These are phyloP conservation scores for Aspergillus ruber DNA, from an alignment of 2,329 filamentous ascomycete genomes.

Conservation along the genomic window DNA sequence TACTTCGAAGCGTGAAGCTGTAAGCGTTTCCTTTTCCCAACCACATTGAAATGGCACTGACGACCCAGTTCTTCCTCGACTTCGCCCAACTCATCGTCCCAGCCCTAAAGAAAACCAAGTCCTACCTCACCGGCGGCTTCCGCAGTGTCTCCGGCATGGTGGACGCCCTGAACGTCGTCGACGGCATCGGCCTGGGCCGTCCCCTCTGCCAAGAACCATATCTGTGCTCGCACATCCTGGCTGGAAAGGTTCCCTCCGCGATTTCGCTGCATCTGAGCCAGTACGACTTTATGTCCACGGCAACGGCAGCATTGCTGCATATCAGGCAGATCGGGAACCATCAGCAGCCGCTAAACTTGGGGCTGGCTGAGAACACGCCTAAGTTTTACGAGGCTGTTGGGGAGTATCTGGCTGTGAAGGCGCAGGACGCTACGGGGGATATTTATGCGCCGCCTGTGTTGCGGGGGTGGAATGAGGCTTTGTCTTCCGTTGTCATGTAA, in stretches of 20 bases:
- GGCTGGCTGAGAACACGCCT: neutral
- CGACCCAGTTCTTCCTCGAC: conserved; percentile 50
- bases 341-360: conserved; percentile 18
- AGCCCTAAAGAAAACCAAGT: conserved; percentile 45
- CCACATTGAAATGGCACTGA: no score
- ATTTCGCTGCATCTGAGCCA: conserved; percentile 69
- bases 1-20: conserved; percentile 49
- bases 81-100: conserved; percentile 50
- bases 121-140: conserved; percentile 55
- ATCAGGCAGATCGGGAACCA: conserved; percentile 20
- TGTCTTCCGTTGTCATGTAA: neutral
- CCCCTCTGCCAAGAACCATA: conserved; percentile 46
- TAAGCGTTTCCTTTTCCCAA: no score
- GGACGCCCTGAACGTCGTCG: conserved; percentile 48
- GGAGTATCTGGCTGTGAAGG: neutral
- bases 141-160: conserved; percentile 53
- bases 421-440: neutral
- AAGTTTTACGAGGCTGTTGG: neutral
- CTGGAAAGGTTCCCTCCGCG: conserved; percentile 27
- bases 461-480: neutral
- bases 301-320: conserved; percentile 26
- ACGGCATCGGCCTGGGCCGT: conserved; percentile 55
- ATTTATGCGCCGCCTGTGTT: neutral
- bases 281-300: conserved; percentile 75
- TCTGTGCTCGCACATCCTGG: conserved; percentile 19